Conservation (phyloP, 2,329 filamentous ascomycete species). For the Talaromyces sp. region DNA sequence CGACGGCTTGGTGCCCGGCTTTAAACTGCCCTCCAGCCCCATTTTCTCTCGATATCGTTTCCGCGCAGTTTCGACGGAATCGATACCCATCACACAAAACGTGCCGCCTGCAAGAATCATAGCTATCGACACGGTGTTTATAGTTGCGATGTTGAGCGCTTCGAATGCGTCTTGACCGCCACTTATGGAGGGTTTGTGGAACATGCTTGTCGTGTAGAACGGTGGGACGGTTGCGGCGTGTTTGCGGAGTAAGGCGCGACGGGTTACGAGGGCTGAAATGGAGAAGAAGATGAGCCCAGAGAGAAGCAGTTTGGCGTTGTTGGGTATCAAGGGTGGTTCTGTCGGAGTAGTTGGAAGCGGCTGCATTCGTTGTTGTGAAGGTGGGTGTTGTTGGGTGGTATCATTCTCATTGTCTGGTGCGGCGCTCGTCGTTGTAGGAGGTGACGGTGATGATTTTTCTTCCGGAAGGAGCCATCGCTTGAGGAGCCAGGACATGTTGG, state of each 20-base stretch:
- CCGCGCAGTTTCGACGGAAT: conserved; percentile 62
- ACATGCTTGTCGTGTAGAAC: conserved; percentile 60
- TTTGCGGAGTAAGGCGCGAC: conserved; percentile 65
- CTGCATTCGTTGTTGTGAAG: conserved; percentile 16
- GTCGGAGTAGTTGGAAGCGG: not conserved
- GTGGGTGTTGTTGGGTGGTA: not conserved
- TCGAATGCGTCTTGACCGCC: conserved; percentile 71
- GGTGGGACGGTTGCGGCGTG: conserved; percentile 60
- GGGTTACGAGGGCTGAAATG: conserved; percentile 66
- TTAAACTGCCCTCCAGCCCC: conserved; percentile 48
- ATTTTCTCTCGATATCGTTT: conserved; percentile 55
- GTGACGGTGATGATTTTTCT: conserved; percentile 1
- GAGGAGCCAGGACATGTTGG: conserved; percentile 16
- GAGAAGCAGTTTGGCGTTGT: conserved; percentile 56
- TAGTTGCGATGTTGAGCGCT: conserved; percentile 78
- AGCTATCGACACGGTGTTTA: conserved; percentile 74
- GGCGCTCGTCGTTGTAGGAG: not conserved
- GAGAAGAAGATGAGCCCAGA: conserved; percentile 72
- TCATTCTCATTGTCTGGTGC: not conserved
- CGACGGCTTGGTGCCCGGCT: conserved; percentile 23
- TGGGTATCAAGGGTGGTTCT: conserved; percentile 21
- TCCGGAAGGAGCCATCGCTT: conserved; percentile 17
- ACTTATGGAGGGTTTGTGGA: conserved; percentile 49
- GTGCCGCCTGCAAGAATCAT: conserved; percentile 71
- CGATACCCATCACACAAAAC: conserved; percentile 74